A percentile compares a stretch with the other conserved stretches of the same genome.
These are phyloP conservation scores for Tolypocladium paradoxum DNA, from an alignment of 2,329 filamentous ascomycete genomes.

Conservation along the genomic window DNA sequence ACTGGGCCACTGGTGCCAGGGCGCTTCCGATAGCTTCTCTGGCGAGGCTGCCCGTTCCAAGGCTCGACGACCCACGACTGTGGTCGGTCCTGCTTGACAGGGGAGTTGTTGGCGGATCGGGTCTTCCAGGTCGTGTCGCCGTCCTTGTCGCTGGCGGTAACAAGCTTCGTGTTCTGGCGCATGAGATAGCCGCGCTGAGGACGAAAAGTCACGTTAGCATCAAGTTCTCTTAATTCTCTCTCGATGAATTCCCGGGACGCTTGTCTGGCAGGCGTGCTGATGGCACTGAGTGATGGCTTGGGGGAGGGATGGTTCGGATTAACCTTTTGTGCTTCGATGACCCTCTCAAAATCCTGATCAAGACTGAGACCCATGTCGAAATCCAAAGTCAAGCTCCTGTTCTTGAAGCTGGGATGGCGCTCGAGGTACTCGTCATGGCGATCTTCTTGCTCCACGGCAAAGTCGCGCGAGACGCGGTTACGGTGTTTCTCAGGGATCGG, in stretches of 20 bases:
- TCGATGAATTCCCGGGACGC: conserved; percentile 23
- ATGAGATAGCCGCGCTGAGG: conserved; percentile 95
- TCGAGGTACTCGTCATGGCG: conserved; percentile 36
- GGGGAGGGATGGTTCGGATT: conserved; percentile 8
- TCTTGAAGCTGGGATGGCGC: conserved; percentile 64
- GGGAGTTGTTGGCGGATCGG: conserved; percentile 56
- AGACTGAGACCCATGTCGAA: conserved; percentile 78
- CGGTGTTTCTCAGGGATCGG: conserved; percentile 51
- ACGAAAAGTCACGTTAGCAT: conserved; percentile 53
- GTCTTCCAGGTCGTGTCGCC: conserved; percentile 42
- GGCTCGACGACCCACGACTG: conserved; percentile 96
- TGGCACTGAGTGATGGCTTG: conserved; percentile 3
- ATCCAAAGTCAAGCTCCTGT: conserved; percentile 71
- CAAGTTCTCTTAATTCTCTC: conserved; percentile 10
- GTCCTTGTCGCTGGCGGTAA: conserved; percentile 77
- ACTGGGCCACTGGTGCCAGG: conserved; percentile 44
- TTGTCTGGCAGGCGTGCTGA: conserved; percentile 29
- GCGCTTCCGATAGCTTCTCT: conserved; percentile 50
- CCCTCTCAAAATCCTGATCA: conserved; percentile 85
- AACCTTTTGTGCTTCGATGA: conserved; percentile 96
- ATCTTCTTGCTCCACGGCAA: conserved; percentile 26
- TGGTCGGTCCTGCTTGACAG: conserved; percentile 65
- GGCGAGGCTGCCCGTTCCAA: conserved; percentile 76
- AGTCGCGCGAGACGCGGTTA: conserved; percentile 40
- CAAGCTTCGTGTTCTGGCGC: conserved; percentile 96